These are phyloP conservation scores for Eremothecium gossypii DNA, from an alignment of 1,139 yeast species.

Conservation along the genomic window DNA sequence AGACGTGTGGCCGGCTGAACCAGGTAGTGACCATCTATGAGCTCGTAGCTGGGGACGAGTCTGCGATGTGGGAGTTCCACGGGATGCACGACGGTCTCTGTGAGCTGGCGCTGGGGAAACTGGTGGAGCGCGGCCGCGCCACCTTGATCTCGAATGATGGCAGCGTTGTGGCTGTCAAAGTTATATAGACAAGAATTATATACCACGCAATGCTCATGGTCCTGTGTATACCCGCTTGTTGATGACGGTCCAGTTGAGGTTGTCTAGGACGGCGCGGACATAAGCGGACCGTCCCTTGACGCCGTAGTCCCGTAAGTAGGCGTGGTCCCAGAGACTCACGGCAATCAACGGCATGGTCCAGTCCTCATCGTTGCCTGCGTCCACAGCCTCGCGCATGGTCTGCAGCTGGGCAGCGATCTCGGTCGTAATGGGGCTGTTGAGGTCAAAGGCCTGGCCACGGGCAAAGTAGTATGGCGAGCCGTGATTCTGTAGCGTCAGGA, in stretches of 20 bases:
- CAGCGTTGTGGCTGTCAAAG: constrained; percentile 61
- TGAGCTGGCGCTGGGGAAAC: constrained; percentile 44
- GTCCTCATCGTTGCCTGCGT: constrained; percentile 41
- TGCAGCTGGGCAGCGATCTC: constrained; percentile 42
- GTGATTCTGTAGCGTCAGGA: constrained; percentile 65
- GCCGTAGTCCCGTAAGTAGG: constrained; percentile 78
- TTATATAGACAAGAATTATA: constrained; percentile 23
- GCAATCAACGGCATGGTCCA: constrained; percentile 72
- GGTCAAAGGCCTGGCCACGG: constrained; percentile 65
- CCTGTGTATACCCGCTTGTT: constrained; percentile 42
- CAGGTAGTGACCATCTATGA: constrained; percentile 78
- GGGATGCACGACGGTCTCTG: constrained; percentile 54
- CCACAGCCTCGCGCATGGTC: constrained; percentile 39
- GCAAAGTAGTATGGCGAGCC: constrained; percentile 85
- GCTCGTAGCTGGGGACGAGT: constrained; percentile 54
- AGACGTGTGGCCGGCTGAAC: constrained; percentile 68
- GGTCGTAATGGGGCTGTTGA: constrained; percentile 54
- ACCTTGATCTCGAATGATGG: constrained; percentile 54
- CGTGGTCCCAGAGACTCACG: constrained; percentile 80
- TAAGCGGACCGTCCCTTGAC: constrained; percentile 65
- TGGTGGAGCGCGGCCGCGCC: constrained; percentile 62
- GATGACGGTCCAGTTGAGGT: constrained; percentile 82
- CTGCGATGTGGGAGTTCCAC: constrained; percentile 47
- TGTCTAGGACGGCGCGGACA: constrained; percentile 65
- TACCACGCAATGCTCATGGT: not conserved